Evolutionary conservation across 192 early-diverging fungal genomes (phyloP), one percentile per base, ranked within the genome.

Genomic region (Podila minutissima): DNA sequence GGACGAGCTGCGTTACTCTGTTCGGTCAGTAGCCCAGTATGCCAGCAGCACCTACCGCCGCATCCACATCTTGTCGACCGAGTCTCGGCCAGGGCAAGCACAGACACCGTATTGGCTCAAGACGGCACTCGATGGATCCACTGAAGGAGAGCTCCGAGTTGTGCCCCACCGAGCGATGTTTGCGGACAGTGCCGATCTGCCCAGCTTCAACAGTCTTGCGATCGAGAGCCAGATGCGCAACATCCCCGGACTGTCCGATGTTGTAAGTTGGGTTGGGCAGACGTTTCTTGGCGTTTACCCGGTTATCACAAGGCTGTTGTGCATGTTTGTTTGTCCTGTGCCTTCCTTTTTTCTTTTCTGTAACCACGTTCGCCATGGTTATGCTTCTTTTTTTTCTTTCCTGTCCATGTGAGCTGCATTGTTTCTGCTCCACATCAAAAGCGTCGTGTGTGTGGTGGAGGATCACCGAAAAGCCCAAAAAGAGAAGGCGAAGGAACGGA

Each of bases 1-100:
- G 73, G 84, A 81, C 13, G 84, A 86, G 37, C 62, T 86, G 28
- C 82, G 82, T 5, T 86, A 83, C 48, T 86, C 84, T 0, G 31
- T 86, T 29, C 66, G 84, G n/a, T 81, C 75, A 12, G 22, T 79
- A 7, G 70, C 69, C 15, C 66, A 69, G 15, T 57, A 81, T 50
- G 61, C 83, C 19, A 63, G 33, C 15, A 46, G 66, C 20, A 67
- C 71, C 66, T 64, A 63, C 32, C 75, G 74, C 24, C 67, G 69
- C 17, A 72, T 86, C 5, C 55, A 67, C n/a, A 12, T 86, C 24
- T 17, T 86, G 10, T 59, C 59, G 32, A 73, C 82, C 10, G 82
- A 83, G 49, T 61, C 59, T 20, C 41, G 35, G 0, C 57, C 60
- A 2, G 64, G 58, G 0, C 22, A 59, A n/a, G 62, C 53, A 1